Percentiles rank a stretch among this genome's conserved stretches.
Conservation (phyloP, 75 land plant genomes). For the Selaginella tamariscina region DNA sequence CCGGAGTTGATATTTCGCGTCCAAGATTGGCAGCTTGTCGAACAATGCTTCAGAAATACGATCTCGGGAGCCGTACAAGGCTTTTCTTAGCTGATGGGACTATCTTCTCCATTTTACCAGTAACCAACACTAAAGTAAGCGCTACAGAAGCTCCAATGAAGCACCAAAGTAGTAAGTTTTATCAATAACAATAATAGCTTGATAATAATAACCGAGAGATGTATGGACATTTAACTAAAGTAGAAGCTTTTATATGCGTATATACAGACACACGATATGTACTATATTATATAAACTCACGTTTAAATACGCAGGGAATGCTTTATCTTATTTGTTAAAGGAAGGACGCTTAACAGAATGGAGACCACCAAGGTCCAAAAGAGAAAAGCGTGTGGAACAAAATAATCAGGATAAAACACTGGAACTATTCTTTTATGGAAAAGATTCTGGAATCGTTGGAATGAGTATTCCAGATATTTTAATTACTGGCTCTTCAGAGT, state of each 20-base stretch:
- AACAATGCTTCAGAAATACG: constrained; percentile 80
- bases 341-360: constrained; percentile 49
- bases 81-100: constrained; percentile 97
- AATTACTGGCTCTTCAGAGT: constrained; percentile 6
- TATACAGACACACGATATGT: too few relatives aligned
- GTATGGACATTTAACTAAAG: not conserved
- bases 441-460: constrained; percentile 74
- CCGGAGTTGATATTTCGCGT: constrained; percentile 84
- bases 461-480: constrained; percentile 33
- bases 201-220: too few relatives aligned
- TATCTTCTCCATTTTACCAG: constrained; percentile 53
- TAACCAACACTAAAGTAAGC: constrained; percentile 13
- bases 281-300: too few relatives aligned
- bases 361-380: constrained; percentile 52
- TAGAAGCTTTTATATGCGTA: not conserved
- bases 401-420: constrained; percentile 27
- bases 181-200: too few relatives aligned
- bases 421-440: constrained; percentile 84
- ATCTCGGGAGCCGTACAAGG: constrained; percentile 54
- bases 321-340: constrained; percentile 12
- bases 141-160: constrained; percentile 16
- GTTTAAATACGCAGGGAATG: not conserved
- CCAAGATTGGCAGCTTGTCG: constrained; percentile 90
- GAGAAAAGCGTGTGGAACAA: constrained; percentile 17
- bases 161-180: not conserved